Evolutionary conservation across 2,329 filamentous ascomycete genomes (phyloP).

Genomic region (Ascochyta pisi): DNA sequence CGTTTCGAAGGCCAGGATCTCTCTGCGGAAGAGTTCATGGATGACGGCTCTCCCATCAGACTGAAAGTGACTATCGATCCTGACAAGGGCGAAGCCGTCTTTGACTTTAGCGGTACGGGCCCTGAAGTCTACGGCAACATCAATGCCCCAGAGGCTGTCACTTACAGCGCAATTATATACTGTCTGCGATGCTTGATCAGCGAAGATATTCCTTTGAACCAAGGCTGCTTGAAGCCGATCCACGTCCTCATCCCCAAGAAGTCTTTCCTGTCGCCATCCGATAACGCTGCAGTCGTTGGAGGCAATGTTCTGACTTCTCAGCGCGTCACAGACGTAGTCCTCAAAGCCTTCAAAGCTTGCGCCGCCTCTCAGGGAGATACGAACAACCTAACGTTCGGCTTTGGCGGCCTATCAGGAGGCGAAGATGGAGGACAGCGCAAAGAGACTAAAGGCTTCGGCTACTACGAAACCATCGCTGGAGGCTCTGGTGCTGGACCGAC

Average conservation of each 20-base stretch:
- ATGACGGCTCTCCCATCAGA: conserved; percentile 80
- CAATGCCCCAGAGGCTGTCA: conserved; percentile 83
- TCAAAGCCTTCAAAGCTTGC: conserved; percentile 80
- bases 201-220: conserved; percentile 84
- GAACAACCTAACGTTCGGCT: conserved; percentile 86
- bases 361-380: conserved; percentile 81
- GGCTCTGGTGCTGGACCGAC: conserved; percentile 75
- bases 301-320: conserved; percentile 81
- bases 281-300: conserved; percentile 80
- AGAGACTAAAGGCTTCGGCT: conserved; percentile 78
- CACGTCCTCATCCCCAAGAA: conserved; percentile 74
- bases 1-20: conserved; percentile 75
- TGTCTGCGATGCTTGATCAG: conserved; percentile 80
- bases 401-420: conserved; percentile 62
- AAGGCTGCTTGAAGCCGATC: conserved; percentile 81
- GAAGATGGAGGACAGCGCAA: conserved; percentile 42
- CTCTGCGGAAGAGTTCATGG: conserved; percentile 81
- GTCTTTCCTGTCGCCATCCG: conserved; percentile 76
- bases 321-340: conserved; percentile 81
- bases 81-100: conserved; percentile 75
- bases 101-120: conserved; percentile 80
- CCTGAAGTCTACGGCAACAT: conserved; percentile 81
- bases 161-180: conserved; percentile 86
- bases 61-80: conserved; percentile 78
- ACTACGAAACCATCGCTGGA: conserved; percentile 85